Percentiles rank a stretch among this genome's conserved stretches.
Evolutionary conservation across 2,329 filamentous ascomycete species (phyloP).

Genomic region (Raffaelea deltoideospora): DNA sequence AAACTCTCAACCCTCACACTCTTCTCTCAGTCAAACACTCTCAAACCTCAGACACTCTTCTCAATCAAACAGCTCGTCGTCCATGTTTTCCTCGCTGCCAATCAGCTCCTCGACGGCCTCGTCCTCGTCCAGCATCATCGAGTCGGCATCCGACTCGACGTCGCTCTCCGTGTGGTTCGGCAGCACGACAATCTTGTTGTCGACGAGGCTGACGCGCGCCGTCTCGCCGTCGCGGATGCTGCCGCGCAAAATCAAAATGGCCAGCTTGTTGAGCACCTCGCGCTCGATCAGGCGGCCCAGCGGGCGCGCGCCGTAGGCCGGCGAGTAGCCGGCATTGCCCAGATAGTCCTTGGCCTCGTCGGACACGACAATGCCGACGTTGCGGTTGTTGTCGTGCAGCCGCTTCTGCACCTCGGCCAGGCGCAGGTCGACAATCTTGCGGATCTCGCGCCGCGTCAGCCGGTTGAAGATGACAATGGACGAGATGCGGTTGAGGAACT

Average conservation of each 20-base stretch:
- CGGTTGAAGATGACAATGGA: slow-evolving; percentile 98
- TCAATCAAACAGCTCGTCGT: slow-evolving; percentile 25
- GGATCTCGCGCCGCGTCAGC: slow-evolving; percentile 75
- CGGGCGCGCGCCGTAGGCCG: slow-evolving; percentile 85
- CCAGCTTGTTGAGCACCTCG: slow-evolving; percentile 86
- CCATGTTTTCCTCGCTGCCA: slow-evolving; percentile 43
- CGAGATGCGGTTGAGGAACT: slow-evolving; percentile 97
- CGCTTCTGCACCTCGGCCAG: slow-evolving; percentile 82
- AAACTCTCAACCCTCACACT: too few species aligned
- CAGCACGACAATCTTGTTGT: slow-evolving; percentile 66
- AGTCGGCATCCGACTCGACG: slow-evolving; percentile 37
- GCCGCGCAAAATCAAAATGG: slow-evolving; percentile 78
- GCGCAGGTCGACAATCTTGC: slow-evolving; percentile 87
- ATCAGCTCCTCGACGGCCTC: slow-evolving; percentile 58
- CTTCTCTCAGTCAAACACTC: too few species aligned
- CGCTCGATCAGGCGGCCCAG: slow-evolving; percentile 85
- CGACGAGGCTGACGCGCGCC: slow-evolving; percentile 63
- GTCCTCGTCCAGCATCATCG: slow-evolving; percentile 52
- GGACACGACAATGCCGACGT: slow-evolving; percentile 69
- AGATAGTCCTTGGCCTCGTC: slow-evolving; percentile 87
- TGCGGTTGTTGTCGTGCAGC: slow-evolving; percentile 68
- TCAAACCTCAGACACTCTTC: too few species aligned
- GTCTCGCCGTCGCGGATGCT: slow-evolving; percentile 73
- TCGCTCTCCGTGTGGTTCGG: slow-evolving; percentile 62
- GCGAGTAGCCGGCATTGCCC: slow-evolving; percentile 81